Evolutionary conservation across 805 yeast species (phyloP).

Genomic region (Saccharomycopsis guyanensis): DNA sequence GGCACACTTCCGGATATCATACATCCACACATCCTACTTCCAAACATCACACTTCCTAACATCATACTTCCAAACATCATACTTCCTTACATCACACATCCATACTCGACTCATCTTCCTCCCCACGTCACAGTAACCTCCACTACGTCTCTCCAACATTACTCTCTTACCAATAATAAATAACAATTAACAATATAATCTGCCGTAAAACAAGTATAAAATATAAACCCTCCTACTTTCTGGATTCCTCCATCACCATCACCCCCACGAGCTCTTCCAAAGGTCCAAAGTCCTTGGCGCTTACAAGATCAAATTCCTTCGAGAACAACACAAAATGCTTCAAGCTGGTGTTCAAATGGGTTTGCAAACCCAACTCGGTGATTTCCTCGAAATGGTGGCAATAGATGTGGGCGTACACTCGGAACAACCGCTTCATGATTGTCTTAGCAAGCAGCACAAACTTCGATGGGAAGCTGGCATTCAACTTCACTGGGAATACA

Average conservation of each 20-base stretch:
- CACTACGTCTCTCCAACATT: no score
- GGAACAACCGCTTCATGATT: slow-evolving; percentile 81
- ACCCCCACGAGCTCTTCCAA: slow-evolving; percentile 71
- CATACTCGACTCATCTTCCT: no score
- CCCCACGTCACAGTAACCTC: no score
- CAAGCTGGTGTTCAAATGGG: slow-evolving; percentile 86
- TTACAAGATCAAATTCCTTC: slow-evolving; percentile 72
- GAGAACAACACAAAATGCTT: slow-evolving; percentile 89
- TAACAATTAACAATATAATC: no score
- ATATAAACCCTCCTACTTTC: no score
- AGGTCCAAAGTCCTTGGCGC: slow-evolving; percentile 85
- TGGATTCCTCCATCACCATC: slow-evolving; percentile 37
- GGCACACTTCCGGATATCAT: no score
- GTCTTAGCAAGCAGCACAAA: slow-evolving; percentile 75
- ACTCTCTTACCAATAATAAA: no score
- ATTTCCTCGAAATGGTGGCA: slow-evolving; percentile 97
- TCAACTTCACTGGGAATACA: slow-evolving; percentile 82
- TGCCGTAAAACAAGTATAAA: no score
- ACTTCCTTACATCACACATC: no score
- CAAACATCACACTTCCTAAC: no score
- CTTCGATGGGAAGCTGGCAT: slow-evolving; percentile 86
- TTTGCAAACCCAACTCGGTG: slow-evolving; percentile 83
- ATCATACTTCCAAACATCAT: no score
- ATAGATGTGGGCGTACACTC: slow-evolving; percentile 95
- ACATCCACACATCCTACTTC: no score